Percentiles rank a stretch among this genome's conserved stretches.
Evolutionary conservation across 495 filamentous ascomycete genomes (phyloP).

Genomic region (Aspergillus hancockii): DNA sequence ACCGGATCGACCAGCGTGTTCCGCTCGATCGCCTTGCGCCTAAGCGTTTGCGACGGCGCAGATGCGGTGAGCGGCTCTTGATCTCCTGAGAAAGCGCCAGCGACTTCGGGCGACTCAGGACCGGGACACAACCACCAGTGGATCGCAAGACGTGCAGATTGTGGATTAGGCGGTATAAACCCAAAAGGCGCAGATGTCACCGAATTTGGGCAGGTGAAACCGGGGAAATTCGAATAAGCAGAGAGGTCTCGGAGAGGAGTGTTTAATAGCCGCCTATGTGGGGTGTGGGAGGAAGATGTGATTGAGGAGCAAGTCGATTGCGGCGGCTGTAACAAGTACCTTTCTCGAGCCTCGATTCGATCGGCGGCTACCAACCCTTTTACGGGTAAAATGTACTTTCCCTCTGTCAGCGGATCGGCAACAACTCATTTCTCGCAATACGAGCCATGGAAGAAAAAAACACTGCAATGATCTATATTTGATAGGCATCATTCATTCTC

Average conservation of each 20-base stretch:
- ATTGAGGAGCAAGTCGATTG: not conserved
- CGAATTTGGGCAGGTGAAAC: not conserved
- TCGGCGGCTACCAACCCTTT: not conserved
- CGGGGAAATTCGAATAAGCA: not conserved
- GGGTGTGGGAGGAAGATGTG: not conserved
- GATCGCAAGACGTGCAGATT: not conserved
- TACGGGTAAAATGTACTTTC: not conserved
- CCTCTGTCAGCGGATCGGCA: not conserved
- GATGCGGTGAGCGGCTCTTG: conserved; percentile 17
- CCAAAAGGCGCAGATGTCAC: not conserved
- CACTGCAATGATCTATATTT: not conserved
- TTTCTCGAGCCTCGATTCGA: not conserved
- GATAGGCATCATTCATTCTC: not conserved
- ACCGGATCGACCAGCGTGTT: conserved; percentile 6
- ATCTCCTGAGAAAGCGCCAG: not conserved
- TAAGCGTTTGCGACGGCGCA: conserved; percentile 14
- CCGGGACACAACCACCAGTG: not conserved
- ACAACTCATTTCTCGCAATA: not conserved
- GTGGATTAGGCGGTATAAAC: not conserved
- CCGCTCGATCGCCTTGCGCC: conserved; percentile 16
- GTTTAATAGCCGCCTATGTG: conserved; percentile 3
- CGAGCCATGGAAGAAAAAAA: not conserved
- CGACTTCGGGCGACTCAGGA: not conserved
- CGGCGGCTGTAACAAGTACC: not conserved
- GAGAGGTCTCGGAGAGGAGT: not conserved